Evolutionary conservation across 2,329 filamentous ascomycete genomes (phyloP).

Genomic region (Fusarium liriodendri): DNA sequence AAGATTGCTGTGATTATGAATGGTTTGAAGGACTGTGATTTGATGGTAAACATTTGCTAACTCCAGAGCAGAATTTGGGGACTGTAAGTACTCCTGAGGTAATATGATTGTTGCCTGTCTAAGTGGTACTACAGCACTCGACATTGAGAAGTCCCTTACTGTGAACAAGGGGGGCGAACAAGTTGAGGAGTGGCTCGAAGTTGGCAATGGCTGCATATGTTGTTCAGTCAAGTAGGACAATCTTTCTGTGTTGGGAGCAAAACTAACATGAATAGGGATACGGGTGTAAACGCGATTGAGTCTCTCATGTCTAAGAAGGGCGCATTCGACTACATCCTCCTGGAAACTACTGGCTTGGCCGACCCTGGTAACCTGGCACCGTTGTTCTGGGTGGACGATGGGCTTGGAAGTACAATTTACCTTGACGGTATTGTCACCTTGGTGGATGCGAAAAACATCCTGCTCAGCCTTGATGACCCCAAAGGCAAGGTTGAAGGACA

Average conservation of each 20-base stretch:
- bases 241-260: too few species aligned
- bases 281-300: conserved; percentile 94
- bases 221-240: conserved; percentile 86
- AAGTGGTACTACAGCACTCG: conserved; percentile 70
- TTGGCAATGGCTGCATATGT: conserved; percentile 97
- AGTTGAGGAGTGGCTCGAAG: conserved; percentile 93
- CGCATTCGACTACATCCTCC: conserved; percentile 95
- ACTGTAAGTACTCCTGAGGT: conserved; percentile 66
- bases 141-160: conserved; percentile 96
- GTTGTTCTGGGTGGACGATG: conserved; percentile 97
- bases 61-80: conserved; percentile 74
- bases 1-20: conserved; percentile 99
- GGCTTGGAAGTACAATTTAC: conserved; percentile 93
- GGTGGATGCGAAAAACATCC: conserved; percentile 93
- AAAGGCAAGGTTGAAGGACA: conserved; percentile 64
- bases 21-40: conserved; percentile 55
- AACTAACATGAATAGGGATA: conserved; percentile 70
- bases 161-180: conserved; percentile 86
- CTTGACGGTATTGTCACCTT: conserved; percentile 96
- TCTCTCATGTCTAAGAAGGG: conserved; percentile 94
- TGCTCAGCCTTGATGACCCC: conserved; percentile 82
- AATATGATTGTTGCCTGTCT: conserved; percentile 5
- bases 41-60: conserved; percentile 24
- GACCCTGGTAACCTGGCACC: conserved; percentile 97
- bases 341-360: conserved; percentile 95